Conservation (phyloP, 805 yeast genomes). For the Wickerhamiella brachini region DNA sequence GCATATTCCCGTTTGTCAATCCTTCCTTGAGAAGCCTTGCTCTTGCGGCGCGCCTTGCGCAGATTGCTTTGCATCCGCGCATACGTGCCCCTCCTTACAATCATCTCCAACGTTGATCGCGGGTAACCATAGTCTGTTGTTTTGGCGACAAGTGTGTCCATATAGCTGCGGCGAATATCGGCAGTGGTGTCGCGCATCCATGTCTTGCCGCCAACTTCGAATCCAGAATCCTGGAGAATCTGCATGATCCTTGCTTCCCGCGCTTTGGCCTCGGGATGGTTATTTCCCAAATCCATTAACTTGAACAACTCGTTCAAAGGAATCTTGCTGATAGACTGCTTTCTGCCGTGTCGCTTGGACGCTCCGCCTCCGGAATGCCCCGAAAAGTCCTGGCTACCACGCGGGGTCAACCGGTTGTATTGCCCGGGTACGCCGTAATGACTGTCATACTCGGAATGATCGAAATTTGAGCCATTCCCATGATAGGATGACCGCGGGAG, state of each 20-base stretch:
- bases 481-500: not conserved
- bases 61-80: constrained; percentile 18
- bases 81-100: constrained; percentile 70
- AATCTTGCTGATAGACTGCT: constrained; percentile 26
- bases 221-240: constrained; percentile 39
- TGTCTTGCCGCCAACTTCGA: constrained; percentile 61
- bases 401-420: not conserved
- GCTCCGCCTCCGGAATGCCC: not conserved
- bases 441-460: not conserved
- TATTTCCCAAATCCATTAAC: constrained; percentile 26
- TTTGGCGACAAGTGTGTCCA: constrained; percentile 35
- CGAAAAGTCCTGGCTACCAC: not conserved
- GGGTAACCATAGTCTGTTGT: constrained; percentile 41
- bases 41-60: constrained; percentile 11
- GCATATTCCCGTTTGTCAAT: not conserved
- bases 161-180: constrained; percentile 34
- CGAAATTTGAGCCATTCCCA: not conserved
- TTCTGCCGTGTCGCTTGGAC: constrained; percentile 3
- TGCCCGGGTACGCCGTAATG: not conserved
- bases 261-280: constrained; percentile 25
- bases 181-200: constrained; percentile 73
- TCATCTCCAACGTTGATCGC: constrained; percentile 46
- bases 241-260: constrained; percentile 28
- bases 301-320: constrained; percentile 26
- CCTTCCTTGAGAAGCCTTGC: not conserved